These are phyloP conservation scores for Lentinula edodes DNA, from an alignment of 768 basidiomycete species.

Conservation along the genomic window DNA sequence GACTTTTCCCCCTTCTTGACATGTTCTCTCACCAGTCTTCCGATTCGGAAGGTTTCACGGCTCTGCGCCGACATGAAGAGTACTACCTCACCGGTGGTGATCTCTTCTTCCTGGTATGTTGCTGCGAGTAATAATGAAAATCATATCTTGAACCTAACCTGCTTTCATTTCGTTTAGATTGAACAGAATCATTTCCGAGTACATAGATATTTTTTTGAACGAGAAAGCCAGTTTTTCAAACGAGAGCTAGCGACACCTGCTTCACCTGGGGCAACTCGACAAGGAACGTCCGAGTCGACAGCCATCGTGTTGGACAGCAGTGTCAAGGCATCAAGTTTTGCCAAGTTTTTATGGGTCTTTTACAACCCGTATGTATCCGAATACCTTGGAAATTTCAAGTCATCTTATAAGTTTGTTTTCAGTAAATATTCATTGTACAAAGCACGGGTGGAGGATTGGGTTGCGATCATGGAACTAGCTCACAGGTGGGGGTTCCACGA, in stretches of 20 bases:
- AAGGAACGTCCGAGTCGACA: slow-evolving; percentile 33
- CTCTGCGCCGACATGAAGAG: slow-evolving; percentile 24
- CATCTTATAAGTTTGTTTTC: background rate
- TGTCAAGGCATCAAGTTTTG: slow-evolving; percentile 33
- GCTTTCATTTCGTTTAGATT: slow-evolving; percentile 31
- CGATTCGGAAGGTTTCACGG: slow-evolving; percentile 14
- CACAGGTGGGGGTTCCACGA: slow-evolving; percentile 51
- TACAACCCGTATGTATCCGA: slow-evolving; percentile 39
- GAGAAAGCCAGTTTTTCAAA: slow-evolving; percentile 43
- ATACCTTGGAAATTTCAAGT: background rate
- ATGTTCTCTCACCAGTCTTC: slow-evolving; percentile 5
- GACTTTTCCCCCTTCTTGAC: background rate
- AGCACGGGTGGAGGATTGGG: slow-evolving; percentile 47
- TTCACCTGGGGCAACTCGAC: slow-evolving; percentile 21
- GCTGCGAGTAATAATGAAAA: slow-evolving; percentile 18
- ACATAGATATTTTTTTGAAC: slow-evolving; percentile 49
- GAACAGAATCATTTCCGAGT: slow-evolving; percentile 48
- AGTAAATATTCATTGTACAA: slow-evolving; percentile 57
- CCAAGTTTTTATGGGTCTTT: slow-evolving; percentile 50
- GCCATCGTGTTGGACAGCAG: slow-evolving; percentile 38
- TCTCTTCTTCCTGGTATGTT: slow-evolving; percentile 44
- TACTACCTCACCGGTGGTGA: slow-evolving; percentile 52
- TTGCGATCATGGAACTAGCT: slow-evolving; percentile 51
- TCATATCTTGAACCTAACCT: slow-evolving; percentile 22
- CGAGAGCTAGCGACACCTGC: slow-evolving; percentile 26